These are phyloP conservation scores for Schizopora paradoxa DNA, from an alignment of 1,284 basidiomycete genomes.

Conservation along the genomic window DNA sequence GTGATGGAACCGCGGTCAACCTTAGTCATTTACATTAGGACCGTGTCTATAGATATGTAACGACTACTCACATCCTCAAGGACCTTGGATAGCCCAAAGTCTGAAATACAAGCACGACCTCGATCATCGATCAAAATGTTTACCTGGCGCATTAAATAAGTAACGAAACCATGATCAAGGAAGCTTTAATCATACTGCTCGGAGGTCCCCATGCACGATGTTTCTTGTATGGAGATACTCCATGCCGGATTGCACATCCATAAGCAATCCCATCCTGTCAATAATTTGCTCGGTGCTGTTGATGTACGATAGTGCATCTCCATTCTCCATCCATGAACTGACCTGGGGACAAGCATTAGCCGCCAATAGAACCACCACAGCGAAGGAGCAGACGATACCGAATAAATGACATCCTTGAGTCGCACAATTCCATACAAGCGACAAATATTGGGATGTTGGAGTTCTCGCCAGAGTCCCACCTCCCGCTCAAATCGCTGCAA, in stretches of 20 bases:
- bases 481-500: conserved; percentile 35
- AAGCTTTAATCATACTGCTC: conserved; percentile 30
- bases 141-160: conserved; percentile 25
- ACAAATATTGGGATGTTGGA: conserved; percentile 38
- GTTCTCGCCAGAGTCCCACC: conserved; percentile 37
- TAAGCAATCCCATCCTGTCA: conserved; percentile 33
- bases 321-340: conserved; percentile 41
- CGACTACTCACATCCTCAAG: conserved; percentile 31
- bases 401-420: conserved; percentile 35
- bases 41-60: conserved; percentile 17
- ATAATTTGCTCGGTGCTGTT: conserved; percentile 25
- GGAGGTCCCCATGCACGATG: conserved; percentile 43
- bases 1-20: not conserved
- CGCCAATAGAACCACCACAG: too few relatives aligned
- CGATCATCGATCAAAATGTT: conserved; percentile 36
- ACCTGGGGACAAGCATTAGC: conserved; percentile 25
- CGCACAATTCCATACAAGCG: conserved; percentile 33
- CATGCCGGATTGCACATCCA: conserved; percentile 32
- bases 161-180: conserved; percentile 1
- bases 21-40: not conserved
- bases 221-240: conserved; percentile 37
- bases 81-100: conserved; percentile 39
- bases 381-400: conserved; percentile 34
- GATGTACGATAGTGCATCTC: conserved; percentile 32
- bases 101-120: conserved; percentile 33